Evolutionary conservation across 2,329 filamentous ascomycete species (phyloP).

Genomic region (Trichophyton verrucosum): DNA sequence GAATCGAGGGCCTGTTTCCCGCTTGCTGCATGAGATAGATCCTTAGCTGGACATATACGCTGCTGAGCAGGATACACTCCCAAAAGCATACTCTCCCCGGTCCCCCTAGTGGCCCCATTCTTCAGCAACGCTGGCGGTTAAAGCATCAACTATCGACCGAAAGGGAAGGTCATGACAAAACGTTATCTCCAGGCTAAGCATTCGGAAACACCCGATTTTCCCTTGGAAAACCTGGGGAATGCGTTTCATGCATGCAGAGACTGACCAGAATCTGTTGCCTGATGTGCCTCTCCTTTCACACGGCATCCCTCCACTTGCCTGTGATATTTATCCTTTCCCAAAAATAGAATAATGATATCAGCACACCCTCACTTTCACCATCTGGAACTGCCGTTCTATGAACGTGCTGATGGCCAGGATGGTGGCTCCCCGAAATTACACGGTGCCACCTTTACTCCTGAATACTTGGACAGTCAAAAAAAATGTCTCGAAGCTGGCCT

Average conservation of each 20-base stretch:
- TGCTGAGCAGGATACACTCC: background rate
- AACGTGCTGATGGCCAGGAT: background rate
- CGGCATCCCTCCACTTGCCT: background rate
- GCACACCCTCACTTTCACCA: background rate
- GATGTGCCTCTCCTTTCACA: background rate
- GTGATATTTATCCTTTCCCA: background rate
- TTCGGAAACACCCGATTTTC: background rate
- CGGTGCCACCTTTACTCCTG: background rate
- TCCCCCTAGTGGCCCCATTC: background rate
- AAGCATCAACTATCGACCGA: background rate
- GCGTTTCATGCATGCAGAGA: background rate
- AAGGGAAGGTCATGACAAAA: background rate
- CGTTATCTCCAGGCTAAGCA: background rate
- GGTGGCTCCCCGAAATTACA: background rate
- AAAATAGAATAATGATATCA: background rate
- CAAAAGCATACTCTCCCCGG: too few relatives aligned
- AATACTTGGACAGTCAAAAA: background rate
- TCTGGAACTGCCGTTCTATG: background rate
- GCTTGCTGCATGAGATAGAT: background rate
- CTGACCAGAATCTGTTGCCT: background rate
- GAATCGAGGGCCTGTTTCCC: background rate
- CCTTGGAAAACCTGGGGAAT: background rate
- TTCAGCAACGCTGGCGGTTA: background rate
- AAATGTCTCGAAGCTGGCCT: background rate
- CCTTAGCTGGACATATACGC: background rate